Evolutionary conservation across 1,284 basidiomycete genomes (phyloP), one percentile per base, ranked within the genome.

Genomic region (Gomphus bonarii): DNA sequence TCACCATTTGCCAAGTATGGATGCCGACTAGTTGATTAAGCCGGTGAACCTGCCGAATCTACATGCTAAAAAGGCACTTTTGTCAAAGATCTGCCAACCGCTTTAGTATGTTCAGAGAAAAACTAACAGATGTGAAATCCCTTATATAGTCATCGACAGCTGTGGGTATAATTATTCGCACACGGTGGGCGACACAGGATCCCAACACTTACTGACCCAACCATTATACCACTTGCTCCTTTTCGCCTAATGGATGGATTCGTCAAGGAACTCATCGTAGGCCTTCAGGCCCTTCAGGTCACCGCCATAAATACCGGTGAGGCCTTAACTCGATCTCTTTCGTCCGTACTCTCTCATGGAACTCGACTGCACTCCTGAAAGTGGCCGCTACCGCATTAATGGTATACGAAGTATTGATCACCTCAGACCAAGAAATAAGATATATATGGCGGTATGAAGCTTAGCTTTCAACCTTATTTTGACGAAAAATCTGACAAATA

Each of bases 401-500:
- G 7, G 16, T 49, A n/a, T 55, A 55, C 35, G 54, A 55, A 22
- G 35, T 55, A n/a, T 22, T 55, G 7, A n/a, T 55, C 22, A 55
- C 46, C 3, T 47, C 36, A 14, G 33, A 22, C 4, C 33, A 55
- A 14, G 54, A 55, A 49, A 38, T 49, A 33, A 35, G 31, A 31
- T 40, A 48, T 18, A 22, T 55, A 18, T 55, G 54, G 54, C 31
- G 44, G 54, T 55, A 35, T 35, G 54, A 16, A n/a, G 18, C 7
- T n/a, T 28, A 16, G 3, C 20, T 20, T 8, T 16, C 10, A 10
- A 6, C 54, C 22, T 12, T n/a, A n/a, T 36, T 31, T 7, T 16
- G 4, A 7, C 12, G 1, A 12, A 9, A 54, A 31, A 0, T 35
- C 47, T 49, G 54, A 25, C 11, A 11, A 30, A 28, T 10, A 18